phyloP scores from a whole-genome alignment of 1,284 basidiomycete genomes.

The Apiotrichum mycotoxinovorans region DNA sequence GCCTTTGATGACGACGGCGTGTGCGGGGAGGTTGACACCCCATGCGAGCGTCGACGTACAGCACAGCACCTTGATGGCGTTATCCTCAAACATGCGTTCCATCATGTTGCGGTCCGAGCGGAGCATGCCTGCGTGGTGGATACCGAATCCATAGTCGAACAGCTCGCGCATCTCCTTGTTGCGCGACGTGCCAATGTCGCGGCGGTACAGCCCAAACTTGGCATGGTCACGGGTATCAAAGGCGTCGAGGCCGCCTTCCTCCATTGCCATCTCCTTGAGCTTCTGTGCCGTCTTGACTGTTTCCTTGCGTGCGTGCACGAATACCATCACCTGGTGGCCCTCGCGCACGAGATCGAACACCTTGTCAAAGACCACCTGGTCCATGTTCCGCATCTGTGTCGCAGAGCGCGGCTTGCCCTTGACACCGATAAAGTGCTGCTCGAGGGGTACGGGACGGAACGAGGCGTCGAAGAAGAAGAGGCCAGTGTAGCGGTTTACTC shows the following conservation, averaged over 20 bases:
- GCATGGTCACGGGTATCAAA: conserved; percentile 79
- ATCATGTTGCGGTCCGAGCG: conserved; percentile 90
- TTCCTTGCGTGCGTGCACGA: conserved; percentile 97
- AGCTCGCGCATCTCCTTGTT: conserved; percentile 98
- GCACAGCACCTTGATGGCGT: conserved; percentile 90
- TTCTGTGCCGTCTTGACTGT: conserved; percentile 89
- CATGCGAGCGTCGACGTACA: conserved; percentile 98
- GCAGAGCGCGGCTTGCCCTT: conserved; percentile 81
- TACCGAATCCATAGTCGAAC: conserved; percentile 89
- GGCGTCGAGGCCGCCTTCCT: conserved; percentile 69
- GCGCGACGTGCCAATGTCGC: conserved; percentile 68
- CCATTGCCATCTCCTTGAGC: conserved; percentile 74
- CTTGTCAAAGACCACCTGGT: conserved; percentile 86
- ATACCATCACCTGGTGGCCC: conserved; percentile 99
- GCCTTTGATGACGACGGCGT: conserved; percentile 97
- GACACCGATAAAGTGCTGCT: conserved; percentile 96
- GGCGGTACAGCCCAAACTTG: conserved; percentile 69
- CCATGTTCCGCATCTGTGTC: conserved; percentile 78
- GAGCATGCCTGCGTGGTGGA: conserved; percentile 99
- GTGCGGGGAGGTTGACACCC: conserved; percentile 99
- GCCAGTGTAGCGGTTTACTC: conserved; percentile 85
- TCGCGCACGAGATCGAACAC: conserved; percentile 66
- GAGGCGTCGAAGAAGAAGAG: conserved; percentile 98
- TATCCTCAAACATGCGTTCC: conserved; percentile 89
- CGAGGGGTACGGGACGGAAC: conserved; percentile 92